Conservation (phyloP, 2,329 filamentous ascomycete genomes). For the Hymenoscyphus scutula region DNA sequence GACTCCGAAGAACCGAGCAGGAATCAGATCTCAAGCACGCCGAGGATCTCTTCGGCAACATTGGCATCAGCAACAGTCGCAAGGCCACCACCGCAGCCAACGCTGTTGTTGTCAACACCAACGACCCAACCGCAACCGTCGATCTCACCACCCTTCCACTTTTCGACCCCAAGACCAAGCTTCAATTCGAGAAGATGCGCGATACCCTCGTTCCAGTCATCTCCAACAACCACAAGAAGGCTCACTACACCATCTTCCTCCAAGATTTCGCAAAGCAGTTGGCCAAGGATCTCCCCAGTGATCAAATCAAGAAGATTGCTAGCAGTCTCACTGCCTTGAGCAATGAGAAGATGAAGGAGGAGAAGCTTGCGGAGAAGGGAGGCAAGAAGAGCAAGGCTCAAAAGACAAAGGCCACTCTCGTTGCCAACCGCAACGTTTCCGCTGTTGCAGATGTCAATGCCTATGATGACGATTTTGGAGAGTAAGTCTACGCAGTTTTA, state of each 20-base stretch:
- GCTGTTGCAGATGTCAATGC: slow-evolving; percentile 66
- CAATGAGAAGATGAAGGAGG: slow-evolving; percentile 98
- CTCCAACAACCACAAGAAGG: slow-evolving; percentile 73
- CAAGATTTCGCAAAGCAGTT: slow-evolving; percentile 89
- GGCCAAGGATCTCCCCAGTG: slow-evolving; percentile 80
- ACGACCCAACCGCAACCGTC: slow-evolving; percentile 73
- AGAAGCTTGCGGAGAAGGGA: slow-evolving; percentile 90
- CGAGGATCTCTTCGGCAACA: slow-evolving; percentile 81
- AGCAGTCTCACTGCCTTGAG: slow-evolving; percentile 83
- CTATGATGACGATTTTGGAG: slow-evolving; percentile 84
- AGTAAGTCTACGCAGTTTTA: slow-evolving; percentile 56
- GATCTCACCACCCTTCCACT: slow-evolving; percentile 78
- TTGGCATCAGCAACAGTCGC: slow-evolving; percentile 64
- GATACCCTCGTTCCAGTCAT: slow-evolving; percentile 78
- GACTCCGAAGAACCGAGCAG: slow-evolving; percentile 76
- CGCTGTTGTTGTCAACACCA: slow-evolving; percentile 66
- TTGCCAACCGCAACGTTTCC: slow-evolving; percentile 56
- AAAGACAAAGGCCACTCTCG: slow-evolving; percentile 88
- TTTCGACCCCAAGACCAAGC: slow-evolving; percentile 86
- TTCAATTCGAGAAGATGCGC: slow-evolving; percentile 78
- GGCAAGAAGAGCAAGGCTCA: slow-evolving; percentile 96
- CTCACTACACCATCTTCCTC: slow-evolving; percentile 85
- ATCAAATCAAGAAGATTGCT: slow-evolving; percentile 95
- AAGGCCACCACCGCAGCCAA: slow-evolving; percentile 64
- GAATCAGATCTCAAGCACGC: slow-evolving; percentile 87